phyloP scores from a whole-genome alignment of 495 filamentous ascomycete genomes.

The Neurospora intermedia region DNA sequence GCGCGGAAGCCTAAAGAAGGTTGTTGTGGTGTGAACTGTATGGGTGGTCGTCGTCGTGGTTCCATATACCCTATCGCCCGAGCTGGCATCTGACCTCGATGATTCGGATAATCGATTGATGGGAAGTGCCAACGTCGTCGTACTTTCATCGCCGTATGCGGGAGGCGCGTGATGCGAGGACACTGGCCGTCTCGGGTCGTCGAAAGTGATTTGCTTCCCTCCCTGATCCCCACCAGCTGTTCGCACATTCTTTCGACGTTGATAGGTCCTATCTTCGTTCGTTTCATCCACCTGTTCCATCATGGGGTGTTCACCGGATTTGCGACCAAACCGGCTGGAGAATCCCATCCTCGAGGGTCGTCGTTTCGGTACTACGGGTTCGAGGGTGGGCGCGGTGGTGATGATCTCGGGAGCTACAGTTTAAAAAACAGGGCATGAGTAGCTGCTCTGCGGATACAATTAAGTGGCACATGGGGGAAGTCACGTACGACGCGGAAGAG shows the following conservation, averaged over 20 bases:
- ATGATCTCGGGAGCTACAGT: slow-evolving; percentile 76
- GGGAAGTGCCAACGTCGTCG: slow-evolving; percentile 54
- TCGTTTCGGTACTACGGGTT: slow-evolving; percentile 39
- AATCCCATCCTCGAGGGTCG: slow-evolving; percentile 42
- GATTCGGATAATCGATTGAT: slow-evolving; percentile 77
- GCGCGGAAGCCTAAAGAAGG: slow-evolving; percentile 72
- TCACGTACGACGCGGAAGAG: slow-evolving; percentile 59
- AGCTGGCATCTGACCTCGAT: slow-evolving; percentile 79
- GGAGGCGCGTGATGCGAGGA: slow-evolving; percentile 43
- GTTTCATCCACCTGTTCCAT: slow-evolving; percentile 20
- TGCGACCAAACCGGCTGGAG: slow-evolving; percentile 28
- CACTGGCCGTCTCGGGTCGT: slow-evolving; percentile 54
- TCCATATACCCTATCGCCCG: slow-evolving; percentile 58
- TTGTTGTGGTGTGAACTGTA: slow-evolving; percentile 52
- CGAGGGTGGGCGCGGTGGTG: slow-evolving; percentile 78
- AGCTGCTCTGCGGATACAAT: neutral
- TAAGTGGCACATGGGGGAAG: neutral
- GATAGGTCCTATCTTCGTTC: slow-evolving; percentile 4
- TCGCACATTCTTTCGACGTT: neutral
- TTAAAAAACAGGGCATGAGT: slow-evolving; percentile 8
- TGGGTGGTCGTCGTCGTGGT: slow-evolving; percentile 52
- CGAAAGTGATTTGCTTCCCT: slow-evolving; percentile 47
- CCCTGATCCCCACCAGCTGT: slow-evolving; percentile 12
- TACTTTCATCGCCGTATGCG: slow-evolving; percentile 54
- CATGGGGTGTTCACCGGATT: slow-evolving; percentile 32